A percentile compares a stretch with the other conserved stretches of the same genome.
Conservation (phyloP, 2,329 filamentous ascomycete genomes). For the Talaromyces sp. region DNA sequence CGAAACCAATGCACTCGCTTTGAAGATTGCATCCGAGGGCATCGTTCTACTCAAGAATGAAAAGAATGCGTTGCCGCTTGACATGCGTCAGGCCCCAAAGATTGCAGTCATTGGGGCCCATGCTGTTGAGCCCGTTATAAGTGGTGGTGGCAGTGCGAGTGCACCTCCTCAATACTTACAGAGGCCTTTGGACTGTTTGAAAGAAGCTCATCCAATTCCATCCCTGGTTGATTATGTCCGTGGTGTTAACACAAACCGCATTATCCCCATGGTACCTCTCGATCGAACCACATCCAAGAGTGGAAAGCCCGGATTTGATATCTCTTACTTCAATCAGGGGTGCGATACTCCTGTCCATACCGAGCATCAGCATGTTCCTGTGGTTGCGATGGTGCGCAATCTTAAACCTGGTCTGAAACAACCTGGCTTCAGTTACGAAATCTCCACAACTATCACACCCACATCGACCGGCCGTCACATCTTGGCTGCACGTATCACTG, state of each 20-base stretch:
- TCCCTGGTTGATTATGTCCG: slow-evolving; percentile 11
- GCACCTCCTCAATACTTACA: slow-evolving; percentile 21
- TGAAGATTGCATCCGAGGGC: slow-evolving; percentile 2
- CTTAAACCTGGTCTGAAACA: slow-evolving; percentile 18
- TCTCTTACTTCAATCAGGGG: not conserved
- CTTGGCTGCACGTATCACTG: slow-evolving; percentile 2
- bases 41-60: slow-evolving; percentile 4
- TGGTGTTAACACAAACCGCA: slow-evolving; percentile 18
- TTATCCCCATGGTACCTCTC: slow-evolving; percentile 9
- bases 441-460: slow-evolving; percentile 3
- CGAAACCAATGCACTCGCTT: not conserved
- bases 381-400: slow-evolving; percentile 18
- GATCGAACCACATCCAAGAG: not conserved
- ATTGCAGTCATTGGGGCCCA: slow-evolving; percentile 5
- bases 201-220: slow-evolving; percentile 16
- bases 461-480: not conserved
- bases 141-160: slow-evolving; percentile 19
- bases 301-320: slow-evolving; percentile 1
- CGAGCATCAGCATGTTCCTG: slow-evolving; percentile 13
- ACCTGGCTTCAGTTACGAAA: slow-evolving; percentile 15
- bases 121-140: slow-evolving; percentile 15
- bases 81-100: slow-evolving; percentile 5
- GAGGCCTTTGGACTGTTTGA: slow-evolving; percentile 17
- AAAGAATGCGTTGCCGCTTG: not conserved
- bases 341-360: slow-evolving; percentile 4